Evolutionary conservation across 1,139 yeast species (phyloP), one percentile per base, ranked within the genome.

Genomic region (Debaryomycetaceae sp.): DNA sequence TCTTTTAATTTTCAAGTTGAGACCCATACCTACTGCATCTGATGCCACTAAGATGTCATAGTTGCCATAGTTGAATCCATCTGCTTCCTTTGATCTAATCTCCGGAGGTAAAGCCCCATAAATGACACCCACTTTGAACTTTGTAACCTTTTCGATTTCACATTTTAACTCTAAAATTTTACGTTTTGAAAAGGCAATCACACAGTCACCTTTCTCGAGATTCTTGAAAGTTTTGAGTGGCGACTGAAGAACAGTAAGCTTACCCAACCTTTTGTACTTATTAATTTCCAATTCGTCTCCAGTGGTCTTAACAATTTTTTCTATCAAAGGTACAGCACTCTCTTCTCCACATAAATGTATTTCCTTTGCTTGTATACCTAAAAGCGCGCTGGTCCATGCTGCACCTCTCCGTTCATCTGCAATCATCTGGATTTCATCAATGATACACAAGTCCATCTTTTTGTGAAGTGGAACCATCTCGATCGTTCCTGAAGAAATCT

Each of bases 11-110:
- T 85, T 83, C 52, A 92, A 70, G 55, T 92, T 92, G 39, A 92
- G 71, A 0, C 99, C 99, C 98, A 92, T 92, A 2, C 98, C 98
- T 43, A 92, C 81, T 0, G 99, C 99, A 66, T 92, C 98, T 1
- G 97, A 87, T 0, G 98, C 98, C 4, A 92, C 87, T 35, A 92
- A 67, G 17, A 86, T 75, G 52, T 91, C 94, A 47, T 81, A 84
- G 34, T 77, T 75, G 3, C 94, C 94, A 17, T 59, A 65, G 53
- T 92, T 92, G 59, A 92, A 92, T 33, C 79, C 70, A 28, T 70
- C 63, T 0, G 98, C 96, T 55, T 92, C 97, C 48, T 80, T 79
- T 2, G 91, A 79, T 49, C 98, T 74, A 1, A 94, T 88, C 60
- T 92, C 98, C 0, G 98, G 96, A 0, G 99, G 99, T 36, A 94